Percentiles rank a stretch among this genome's conserved stretches.
Evolutionary conservation across 805 yeast genomes (phyloP).

Genomic region (Saccharomycopsis sp.): DNA sequence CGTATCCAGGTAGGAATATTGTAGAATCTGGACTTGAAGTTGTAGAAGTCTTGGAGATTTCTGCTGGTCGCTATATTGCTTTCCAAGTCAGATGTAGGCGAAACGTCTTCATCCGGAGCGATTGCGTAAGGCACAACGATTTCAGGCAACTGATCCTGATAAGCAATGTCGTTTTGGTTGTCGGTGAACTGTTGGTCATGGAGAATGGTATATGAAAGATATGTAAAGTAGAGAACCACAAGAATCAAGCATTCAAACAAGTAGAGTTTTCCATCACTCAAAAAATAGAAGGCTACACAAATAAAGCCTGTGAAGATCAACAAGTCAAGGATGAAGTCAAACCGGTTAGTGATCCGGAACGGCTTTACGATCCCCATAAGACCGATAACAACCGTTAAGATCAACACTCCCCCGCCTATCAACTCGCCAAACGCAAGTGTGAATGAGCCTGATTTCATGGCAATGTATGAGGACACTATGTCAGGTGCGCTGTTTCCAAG

Average conservation of each 20-base stretch:
- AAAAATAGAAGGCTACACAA: conserved; percentile 19
- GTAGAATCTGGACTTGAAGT: background rate
- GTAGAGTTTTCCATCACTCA: conserved; percentile 15
- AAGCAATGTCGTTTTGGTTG: background rate
- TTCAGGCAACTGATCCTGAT: background rate
- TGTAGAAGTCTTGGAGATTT: background rate
- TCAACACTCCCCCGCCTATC: conserved; percentile 80
- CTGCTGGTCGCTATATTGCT: background rate
- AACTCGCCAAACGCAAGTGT: conserved; percentile 84
- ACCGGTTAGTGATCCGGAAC: conserved; percentile 39
- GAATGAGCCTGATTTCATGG: conserved; percentile 63
- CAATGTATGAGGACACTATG: conserved; percentile 74
- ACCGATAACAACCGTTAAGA: conserved; percentile 75
- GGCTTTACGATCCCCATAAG: conserved; percentile 65
- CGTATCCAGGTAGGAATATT: background rate
- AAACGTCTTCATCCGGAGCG: background rate
- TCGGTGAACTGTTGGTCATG: background rate
- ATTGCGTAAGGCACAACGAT: background rate
- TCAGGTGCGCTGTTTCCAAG: conserved; percentile 93
- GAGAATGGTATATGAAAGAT: conserved; percentile 2
- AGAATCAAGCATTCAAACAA: conserved; percentile 12
- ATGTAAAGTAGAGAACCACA: conserved; percentile 7
- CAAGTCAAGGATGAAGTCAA: conserved; percentile 22
- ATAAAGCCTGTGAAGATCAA: conserved; percentile 22
- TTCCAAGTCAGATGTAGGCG: background rate